A percentile compares a stretch with the other conserved stretches of the same genome.
Conservation (phyloP, 257 asterid species). For the Knoxia roxburghii region DNA sequence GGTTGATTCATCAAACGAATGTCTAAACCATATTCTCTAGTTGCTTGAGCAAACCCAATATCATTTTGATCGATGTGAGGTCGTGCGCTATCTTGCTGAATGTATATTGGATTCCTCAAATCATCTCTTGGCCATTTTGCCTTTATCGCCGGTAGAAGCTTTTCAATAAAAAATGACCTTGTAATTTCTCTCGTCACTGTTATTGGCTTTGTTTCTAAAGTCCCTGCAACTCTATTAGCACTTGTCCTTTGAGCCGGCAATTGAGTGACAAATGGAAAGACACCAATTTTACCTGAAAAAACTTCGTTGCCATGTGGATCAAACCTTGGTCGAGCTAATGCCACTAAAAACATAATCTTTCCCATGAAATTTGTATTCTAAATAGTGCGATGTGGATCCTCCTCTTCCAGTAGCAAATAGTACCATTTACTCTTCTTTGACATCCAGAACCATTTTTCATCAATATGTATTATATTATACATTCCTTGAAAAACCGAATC, state of each 20-base stretch:
- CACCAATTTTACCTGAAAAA: too few species aligned
- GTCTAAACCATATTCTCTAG: background rate
- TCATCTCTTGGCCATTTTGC: slow-evolving; percentile 1
- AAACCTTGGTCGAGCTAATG: too few species aligned
- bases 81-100: slow-evolving; percentile 11
- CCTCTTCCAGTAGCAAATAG: too few species aligned
- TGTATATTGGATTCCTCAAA: background rate
- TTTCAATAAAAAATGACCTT: slow-evolving; percentile 1
- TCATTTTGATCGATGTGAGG: background rate
- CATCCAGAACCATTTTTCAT: slow-evolving; percentile 24
- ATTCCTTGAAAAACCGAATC: slow-evolving; percentile 8
- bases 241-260: slow-evolving; percentile 12
- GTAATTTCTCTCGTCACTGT: background rate
- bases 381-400: too few species aligned
- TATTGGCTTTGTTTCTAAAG: background rate
- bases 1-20: background rate
- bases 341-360: too few species aligned
- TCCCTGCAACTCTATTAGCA: background rate
- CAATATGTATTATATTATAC: slow-evolving; percentile 17
- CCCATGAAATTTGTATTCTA: too few species aligned
- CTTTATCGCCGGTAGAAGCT: background rate
- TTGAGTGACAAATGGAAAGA: background rate
- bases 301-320: too few species aligned
- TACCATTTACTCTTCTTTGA: background rate
- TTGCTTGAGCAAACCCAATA: background rate